phyloP scores from a whole-genome alignment of 2,329 filamentous ascomycete genomes.

The Amylocarpus encephaloides region DNA sequence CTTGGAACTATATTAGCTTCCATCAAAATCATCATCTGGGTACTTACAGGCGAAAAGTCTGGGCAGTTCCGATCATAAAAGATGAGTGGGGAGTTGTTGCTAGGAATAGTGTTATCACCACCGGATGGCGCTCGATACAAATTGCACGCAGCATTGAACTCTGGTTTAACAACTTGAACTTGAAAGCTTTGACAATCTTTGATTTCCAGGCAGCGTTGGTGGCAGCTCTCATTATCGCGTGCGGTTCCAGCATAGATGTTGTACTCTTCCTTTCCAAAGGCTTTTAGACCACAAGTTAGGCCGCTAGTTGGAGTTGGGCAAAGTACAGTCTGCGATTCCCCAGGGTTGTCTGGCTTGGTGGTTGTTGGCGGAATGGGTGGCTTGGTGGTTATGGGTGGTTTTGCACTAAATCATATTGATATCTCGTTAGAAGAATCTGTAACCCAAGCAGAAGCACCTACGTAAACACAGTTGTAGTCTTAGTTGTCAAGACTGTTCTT shows the following conservation, averaged over 20 bases:
- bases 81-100: slow-evolving; percentile 4
- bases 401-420: too few species aligned
- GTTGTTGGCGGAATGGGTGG: too few species aligned
- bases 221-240: slow-evolving; percentile 7
- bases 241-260: slow-evolving; percentile 5
- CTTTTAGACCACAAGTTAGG: slow-evolving; percentile 3
- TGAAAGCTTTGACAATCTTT: slow-evolving; percentile 13
- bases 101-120: slow-evolving; percentile 6
- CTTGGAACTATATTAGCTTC: too few species aligned
- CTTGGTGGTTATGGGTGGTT: too few species aligned
- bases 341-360: too few species aligned
- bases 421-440: too few species aligned
- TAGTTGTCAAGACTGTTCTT: background rate
- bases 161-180: slow-evolving; percentile 3
- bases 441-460: too few species aligned
- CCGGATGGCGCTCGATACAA: slow-evolving; percentile 8
- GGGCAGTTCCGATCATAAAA: slow-evolving; percentile 13
- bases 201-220: slow-evolving; percentile 12
- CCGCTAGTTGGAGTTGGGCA: slow-evolving; percentile 8
- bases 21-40: too few species aligned
- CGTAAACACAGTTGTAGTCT: too few species aligned
- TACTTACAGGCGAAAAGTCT: slow-evolving; percentile 8
- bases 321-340: background rate
- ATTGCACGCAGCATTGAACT: slow-evolving; percentile 8
- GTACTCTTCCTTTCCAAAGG: too few species aligned